These are phyloP conservation scores for Pleurotus eryngii DNA, from an alignment of 768 basidiomycete genomes.

Conservation along the genomic window DNA sequence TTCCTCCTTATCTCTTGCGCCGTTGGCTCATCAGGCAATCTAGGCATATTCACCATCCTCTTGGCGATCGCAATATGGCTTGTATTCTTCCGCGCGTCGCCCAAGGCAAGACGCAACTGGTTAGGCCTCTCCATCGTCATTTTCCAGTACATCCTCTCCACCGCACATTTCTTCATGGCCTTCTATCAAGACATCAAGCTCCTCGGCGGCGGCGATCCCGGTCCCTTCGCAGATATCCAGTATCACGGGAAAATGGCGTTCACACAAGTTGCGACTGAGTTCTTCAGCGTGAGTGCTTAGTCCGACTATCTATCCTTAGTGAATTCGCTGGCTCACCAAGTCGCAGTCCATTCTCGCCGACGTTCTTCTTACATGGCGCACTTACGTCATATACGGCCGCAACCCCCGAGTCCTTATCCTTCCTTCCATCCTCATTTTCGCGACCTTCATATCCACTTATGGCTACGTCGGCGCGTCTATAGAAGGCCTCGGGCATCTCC, in stretches of 20 bases:
- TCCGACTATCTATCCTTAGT: neutral
- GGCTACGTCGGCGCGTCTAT: constrained; percentile 1
- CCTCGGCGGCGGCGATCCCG: constrained; percentile 1
- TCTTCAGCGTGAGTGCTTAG: neutral
- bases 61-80: constrained; percentile 3
- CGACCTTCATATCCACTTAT: constrained; percentile 1
- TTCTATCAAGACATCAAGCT: constrained; percentile 4
- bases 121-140: constrained; percentile 6
- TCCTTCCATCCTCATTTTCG: neutral
- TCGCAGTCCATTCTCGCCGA: neutral
- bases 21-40: neutral
- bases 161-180: constrained; percentile 7
- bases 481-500: neutral
- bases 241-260: constrained; percentile 3
- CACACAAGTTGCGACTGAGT: constrained; percentile 2
- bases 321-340: neutral
- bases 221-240: constrained; percentile 1
- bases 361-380: constrained; percentile 5
- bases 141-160: constrained; percentile 3
- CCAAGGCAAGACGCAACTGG: neutral
- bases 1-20: neutral
- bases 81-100: constrained; percentile 1
- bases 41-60: constrained; percentile 4
- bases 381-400: constrained; percentile 4
- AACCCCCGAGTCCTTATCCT: neutral